Conservation (phyloP, 1,284 basidiomycete species). For the Termitomyces sp. region DNA sequence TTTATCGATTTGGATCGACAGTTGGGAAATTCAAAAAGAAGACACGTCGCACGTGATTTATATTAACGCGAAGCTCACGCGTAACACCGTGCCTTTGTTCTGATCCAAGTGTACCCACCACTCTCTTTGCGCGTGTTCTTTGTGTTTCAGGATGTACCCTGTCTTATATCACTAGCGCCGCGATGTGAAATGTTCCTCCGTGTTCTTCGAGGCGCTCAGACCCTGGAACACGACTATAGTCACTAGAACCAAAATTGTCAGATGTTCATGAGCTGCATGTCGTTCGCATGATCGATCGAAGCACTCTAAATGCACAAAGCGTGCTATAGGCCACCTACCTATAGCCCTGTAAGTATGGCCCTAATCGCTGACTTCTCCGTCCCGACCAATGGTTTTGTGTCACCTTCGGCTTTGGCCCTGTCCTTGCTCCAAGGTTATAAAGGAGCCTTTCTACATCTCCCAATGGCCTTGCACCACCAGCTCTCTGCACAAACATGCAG, state of each 20-base stretch:
- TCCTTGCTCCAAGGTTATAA: not conserved
- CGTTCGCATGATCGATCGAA: slow-evolving; percentile 4
- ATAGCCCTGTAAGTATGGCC: not conserved
- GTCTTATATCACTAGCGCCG: not conserved
- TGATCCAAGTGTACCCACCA: not conserved
- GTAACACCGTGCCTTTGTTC: not conserved
- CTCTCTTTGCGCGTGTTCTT: not conserved
- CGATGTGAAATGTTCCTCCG: not conserved
- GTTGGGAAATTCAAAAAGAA: slow-evolving; percentile 14
- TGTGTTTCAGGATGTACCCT: not conserved
- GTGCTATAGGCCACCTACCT: not conserved
- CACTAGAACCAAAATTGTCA: not conserved
- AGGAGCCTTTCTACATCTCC: not conserved
- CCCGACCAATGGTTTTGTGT: slow-evolving; percentile 4
- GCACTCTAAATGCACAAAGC: slow-evolving; percentile 3
- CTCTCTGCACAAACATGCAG: slow-evolving; percentile 26
- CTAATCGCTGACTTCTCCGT: not conserved
- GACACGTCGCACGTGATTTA: slow-evolving; percentile 12
- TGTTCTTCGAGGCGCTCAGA: slow-evolving; percentile 1
- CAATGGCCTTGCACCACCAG: not conserved
- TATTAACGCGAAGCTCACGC: slow-evolving; percentile 14
- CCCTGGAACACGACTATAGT: not conserved
- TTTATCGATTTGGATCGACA: slow-evolving; percentile 18
- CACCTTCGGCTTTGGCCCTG: slow-evolving; percentile 10
- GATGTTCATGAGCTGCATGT: slow-evolving; percentile 4